Evolutionary conservation across 2,329 filamentous ascomycete genomes (phyloP).

Genomic region (Colletotrichum paranaense): DNA sequence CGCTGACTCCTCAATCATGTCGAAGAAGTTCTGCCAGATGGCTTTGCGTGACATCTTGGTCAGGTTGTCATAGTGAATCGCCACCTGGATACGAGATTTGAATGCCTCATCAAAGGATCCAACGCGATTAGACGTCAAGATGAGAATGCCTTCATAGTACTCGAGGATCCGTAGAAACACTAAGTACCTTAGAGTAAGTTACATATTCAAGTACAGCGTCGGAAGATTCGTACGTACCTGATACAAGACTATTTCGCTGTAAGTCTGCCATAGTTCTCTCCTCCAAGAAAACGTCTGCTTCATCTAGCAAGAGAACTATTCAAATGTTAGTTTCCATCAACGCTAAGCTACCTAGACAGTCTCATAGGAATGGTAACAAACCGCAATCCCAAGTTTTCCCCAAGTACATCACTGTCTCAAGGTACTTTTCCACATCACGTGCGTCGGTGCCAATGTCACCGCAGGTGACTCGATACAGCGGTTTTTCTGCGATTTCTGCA

Average conservation of each 20-base stretch:
- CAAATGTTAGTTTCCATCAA: background rate
- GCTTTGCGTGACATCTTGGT: constrained; percentile 34
- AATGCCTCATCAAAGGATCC: constrained; percentile 49
- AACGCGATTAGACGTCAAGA: constrained; percentile 50
- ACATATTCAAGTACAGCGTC: too few relatives aligned
- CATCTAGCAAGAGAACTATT: constrained; percentile 42
- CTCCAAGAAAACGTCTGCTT: constrained; percentile 43
- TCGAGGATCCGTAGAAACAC: constrained; percentile 49
- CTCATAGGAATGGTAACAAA: too few relatives aligned
- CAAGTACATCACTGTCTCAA: constrained; percentile 42
- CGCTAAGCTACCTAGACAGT: too few relatives aligned
- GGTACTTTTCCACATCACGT: too few relatives aligned
- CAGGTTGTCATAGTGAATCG: constrained; percentile 46
- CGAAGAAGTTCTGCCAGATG: constrained; percentile 47
- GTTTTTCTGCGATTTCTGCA: too few relatives aligned
- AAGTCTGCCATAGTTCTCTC: constrained; percentile 64
- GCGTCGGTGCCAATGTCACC: too few relatives aligned
- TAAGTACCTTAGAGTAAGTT: too few relatives aligned
- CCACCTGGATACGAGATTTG: constrained; percentile 48
- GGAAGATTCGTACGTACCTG: too few relatives aligned
- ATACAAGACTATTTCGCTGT: constrained; percentile 55
- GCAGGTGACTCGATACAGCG: too few relatives aligned
- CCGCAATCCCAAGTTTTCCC: constrained; percentile 48
- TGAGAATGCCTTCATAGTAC: constrained; percentile 49
- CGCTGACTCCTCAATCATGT: constrained; percentile 4